Conservation (phyloP, 192 early-diverging fungal species). For the Polychytrium aggregatum region DNA sequence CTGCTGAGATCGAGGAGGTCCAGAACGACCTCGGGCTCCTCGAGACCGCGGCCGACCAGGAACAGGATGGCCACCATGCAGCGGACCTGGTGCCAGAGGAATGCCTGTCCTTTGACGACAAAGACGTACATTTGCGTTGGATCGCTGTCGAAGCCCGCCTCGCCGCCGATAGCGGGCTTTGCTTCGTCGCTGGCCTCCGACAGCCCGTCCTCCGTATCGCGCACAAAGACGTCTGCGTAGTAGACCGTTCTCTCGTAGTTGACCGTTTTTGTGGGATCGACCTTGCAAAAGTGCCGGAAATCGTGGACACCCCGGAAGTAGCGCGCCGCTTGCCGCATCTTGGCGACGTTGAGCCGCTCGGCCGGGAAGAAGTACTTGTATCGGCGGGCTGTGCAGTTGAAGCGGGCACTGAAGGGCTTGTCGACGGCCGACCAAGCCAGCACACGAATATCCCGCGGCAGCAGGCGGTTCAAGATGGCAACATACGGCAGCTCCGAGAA, state of each 20-base stretch:
- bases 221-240: neutral
- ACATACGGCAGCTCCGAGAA: slow-evolving; percentile 64
- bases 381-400: slow-evolving; percentile 65
- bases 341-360: slow-evolving; percentile 53
- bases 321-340: slow-evolving; percentile 63
- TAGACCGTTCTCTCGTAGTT: slow-evolving; percentile 46
- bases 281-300: slow-evolving; percentile 92
- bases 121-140: slow-evolving; percentile 51
- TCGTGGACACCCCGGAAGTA: slow-evolving; percentile 74
- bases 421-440: slow-evolving; percentile 79
- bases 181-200: slow-evolving; percentile 5
- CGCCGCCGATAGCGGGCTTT: neutral
- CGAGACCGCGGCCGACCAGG: slow-evolving; percentile 69
- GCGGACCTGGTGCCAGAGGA: slow-evolving; percentile 96
- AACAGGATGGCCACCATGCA: slow-evolving; percentile 91
- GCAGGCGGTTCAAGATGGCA: slow-evolving; percentile 65
- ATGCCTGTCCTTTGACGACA: slow-evolving; percentile 75
- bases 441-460: slow-evolving; percentile 87
- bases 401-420: slow-evolving; percentile 73
- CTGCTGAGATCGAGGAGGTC: slow-evolving; percentile 54
- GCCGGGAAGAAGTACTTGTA: slow-evolving; percentile 88
- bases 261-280: slow-evolving; percentile 73
- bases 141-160: neutral
- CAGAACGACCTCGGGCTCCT: slow-evolving; percentile 57
- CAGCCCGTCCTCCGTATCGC: neutral